Evolutionary conservation across 2,329 filamentous ascomycete genomes (phyloP), one percentile per base, ranked within the genome.

Genomic region (Talaromyces sp.): DNA sequence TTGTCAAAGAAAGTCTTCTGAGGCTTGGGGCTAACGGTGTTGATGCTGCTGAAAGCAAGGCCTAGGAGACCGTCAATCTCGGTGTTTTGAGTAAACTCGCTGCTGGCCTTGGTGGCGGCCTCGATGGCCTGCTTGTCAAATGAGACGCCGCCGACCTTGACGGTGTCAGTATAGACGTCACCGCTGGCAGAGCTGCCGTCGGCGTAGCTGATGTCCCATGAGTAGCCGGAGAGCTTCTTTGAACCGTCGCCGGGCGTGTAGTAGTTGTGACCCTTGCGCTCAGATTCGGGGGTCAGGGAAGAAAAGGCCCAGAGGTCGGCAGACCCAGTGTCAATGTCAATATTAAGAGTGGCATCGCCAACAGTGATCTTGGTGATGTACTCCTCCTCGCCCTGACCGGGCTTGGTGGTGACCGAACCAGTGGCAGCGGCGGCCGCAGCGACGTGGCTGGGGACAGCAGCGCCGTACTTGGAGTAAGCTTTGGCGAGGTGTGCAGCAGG

Each of bases 261-360:
- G 65, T 85, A 70, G 38, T 74, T 68, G 66, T 89, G 87, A 3
- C 83, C 85, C 48, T 52, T 29, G 29, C 81, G 78, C 57, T 84
- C 73, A 17, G 74, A 73, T 3, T 74, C 65, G 8, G 82, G 71
- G 11, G 86, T 82, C 27, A 86, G 78, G 19, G 78, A 80, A 0
- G 86, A 89, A 73, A 88, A 88, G 41, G 85, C 88, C 83, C 82
- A 93, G 52, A 89, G 81, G 74, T 89, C 87, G 46, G 85, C 80
- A 64, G 79, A 88, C 63, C 80, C 87, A 11, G 89, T 91, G 65
- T 92, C 89, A 62, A 92, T 82, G 69, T 90, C 87, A 62, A 91
- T 70, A 62, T 85, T 81, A 63, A 90, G 70, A 3, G 77, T 82
- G 65, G 87, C 84, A 69, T 81, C 75, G 51, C 88, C 89, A 63